These are phyloP conservation scores for Dictyostelium firmibasis DNA, from an alignment of 78 protist species.

Conservation along the genomic window DNA sequence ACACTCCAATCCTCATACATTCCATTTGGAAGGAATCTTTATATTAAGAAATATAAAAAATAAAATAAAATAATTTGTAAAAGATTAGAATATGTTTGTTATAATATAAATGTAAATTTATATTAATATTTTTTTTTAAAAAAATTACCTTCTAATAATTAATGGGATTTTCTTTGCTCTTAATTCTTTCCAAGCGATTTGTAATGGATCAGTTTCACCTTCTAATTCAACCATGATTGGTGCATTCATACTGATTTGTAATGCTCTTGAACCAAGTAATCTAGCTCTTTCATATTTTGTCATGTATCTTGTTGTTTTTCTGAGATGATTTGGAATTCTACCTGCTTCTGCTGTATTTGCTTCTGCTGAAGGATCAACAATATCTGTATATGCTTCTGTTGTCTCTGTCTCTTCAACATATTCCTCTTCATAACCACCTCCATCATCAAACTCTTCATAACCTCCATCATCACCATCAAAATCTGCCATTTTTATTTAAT, in stretches of 20 bases:
- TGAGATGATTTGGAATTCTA: slow-evolving; percentile 45
- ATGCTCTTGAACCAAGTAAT: slow-evolving; percentile 95
- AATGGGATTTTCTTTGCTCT: slow-evolving; percentile 93
- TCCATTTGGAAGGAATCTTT: slow-evolving; percentile 91
- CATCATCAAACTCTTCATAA: slow-evolving; percentile 48
- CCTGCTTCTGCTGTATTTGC: slow-evolving; percentile 16
- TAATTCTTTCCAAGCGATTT: slow-evolving; percentile 95
- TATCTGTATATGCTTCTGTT: slow-evolving; percentile 51
- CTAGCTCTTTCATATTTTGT: slow-evolving; percentile 97
- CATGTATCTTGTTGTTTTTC: slow-evolving; percentile 93
- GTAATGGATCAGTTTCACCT: slow-evolving; percentile 96
- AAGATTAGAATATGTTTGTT: background rate
- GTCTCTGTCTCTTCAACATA: slow-evolving; percentile 30
- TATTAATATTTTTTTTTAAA: background rate
- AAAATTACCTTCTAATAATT: slow-evolving; percentile 88
- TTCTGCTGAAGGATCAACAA: slow-evolving; percentile 29
- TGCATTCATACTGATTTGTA: slow-evolving; percentile 95
- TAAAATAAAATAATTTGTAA: background rate
- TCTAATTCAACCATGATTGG: slow-evolving; percentile 95
- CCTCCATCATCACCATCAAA: slow-evolving; percentile 33
- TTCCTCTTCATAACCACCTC: slow-evolving; percentile 37
- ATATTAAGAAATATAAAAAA: background rate
- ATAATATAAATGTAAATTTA: no score
- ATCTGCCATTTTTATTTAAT: slow-evolving; percentile 36
- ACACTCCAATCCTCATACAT: slow-evolving; percentile 91